Evolutionary conservation across 805 yeast genomes (phyloP).

Genomic region (Candida awuae): DNA sequence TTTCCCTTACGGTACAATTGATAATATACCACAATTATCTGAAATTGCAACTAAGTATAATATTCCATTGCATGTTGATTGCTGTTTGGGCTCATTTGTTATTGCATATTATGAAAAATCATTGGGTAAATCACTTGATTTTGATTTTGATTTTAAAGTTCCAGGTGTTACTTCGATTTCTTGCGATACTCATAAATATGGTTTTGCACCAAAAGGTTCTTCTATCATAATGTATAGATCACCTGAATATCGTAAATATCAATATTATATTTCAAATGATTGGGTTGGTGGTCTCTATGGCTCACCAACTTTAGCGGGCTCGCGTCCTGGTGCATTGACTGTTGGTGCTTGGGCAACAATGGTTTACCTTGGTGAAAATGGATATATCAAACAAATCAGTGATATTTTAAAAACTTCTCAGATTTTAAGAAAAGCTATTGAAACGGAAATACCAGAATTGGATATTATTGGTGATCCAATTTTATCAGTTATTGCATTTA

Average conservation of each 20-base stretch:
- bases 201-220: conserved; percentile 97
- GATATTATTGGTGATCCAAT: conserved; percentile 79
- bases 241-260: conserved; percentile 59
- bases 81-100: conserved; percentile 89
- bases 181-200: conserved; percentile 99
- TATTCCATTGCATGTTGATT: conserved; percentile 93
- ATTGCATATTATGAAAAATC: conserved; percentile 63
- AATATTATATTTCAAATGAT: conserved; percentile 72
- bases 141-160: conserved; percentile 70
- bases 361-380: conserved; percentile 73
- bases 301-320: conserved; percentile 93
- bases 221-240: conserved; percentile 85
- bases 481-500: conserved; percentile 75
- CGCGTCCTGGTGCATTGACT: conserved; percentile 93
- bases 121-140: conserved; percentile 30
- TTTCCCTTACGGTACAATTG: conserved; percentile 93
- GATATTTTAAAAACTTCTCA: conserved; percentile 63
- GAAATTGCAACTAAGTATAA: conserved; percentile 51
- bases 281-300: conserved; percentile 98
- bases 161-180: conserved; percentile 95
- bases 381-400: conserved; percentile 59
- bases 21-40: conserved; percentile 72
- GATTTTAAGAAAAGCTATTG: conserved; percentile 41
- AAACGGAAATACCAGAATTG: conserved; percentile 45
- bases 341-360: conserved; percentile 99